Conservation (phyloP, 345 rosid species). For the Eutrema japonicum region DNA sequence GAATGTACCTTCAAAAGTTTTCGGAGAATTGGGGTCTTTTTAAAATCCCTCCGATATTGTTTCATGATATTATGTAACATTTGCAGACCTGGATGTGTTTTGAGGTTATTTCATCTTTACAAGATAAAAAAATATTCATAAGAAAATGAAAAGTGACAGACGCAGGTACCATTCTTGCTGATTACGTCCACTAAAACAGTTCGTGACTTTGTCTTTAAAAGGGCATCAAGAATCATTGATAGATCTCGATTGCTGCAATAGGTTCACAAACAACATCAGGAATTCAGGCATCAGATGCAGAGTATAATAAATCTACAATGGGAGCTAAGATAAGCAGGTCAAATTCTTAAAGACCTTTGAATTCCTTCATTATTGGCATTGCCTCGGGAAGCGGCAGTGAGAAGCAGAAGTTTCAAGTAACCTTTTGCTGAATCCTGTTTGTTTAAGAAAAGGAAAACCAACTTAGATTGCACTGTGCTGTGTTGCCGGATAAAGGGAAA, state of each 20-base stretch:
- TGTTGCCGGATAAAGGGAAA: neutral
- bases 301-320: conserved; percentile 13
- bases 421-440: conserved; percentile 89
- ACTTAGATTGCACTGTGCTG: conserved; percentile 22
- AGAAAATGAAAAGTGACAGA: conserved; percentile 27
- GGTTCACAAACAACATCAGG: conserved; percentile 38
- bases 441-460: conserved; percentile 34
- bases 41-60: conserved; percentile 85
- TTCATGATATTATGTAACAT: conserved; percentile 98
- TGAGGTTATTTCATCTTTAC: conserved; percentile 32
- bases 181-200: conserved; percentile 75
- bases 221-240: conserved; percentile 99
- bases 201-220: conserved; percentile 92
- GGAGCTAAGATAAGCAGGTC: conserved; percentile 24
- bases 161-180: conserved; percentile 71
- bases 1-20: conserved; percentile 88
- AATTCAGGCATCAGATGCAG: conserved; percentile 28
- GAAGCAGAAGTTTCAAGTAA: conserved; percentile 93
- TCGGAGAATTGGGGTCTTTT: conserved; percentile 93
- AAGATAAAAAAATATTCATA: conserved; percentile 18
- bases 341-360: conserved; percentile 66
- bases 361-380: conserved; percentile 82
- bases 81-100: conserved; percentile 70
- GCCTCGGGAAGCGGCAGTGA: conserved; percentile 95
- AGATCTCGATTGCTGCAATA: conserved; percentile 93